A percentile compares a stretch with the other conserved stretches of the same genome.
Evolutionary conservation across 1,284 basidiomycete genomes (phyloP).

Genomic region (Ustilago xerochloae): DNA sequence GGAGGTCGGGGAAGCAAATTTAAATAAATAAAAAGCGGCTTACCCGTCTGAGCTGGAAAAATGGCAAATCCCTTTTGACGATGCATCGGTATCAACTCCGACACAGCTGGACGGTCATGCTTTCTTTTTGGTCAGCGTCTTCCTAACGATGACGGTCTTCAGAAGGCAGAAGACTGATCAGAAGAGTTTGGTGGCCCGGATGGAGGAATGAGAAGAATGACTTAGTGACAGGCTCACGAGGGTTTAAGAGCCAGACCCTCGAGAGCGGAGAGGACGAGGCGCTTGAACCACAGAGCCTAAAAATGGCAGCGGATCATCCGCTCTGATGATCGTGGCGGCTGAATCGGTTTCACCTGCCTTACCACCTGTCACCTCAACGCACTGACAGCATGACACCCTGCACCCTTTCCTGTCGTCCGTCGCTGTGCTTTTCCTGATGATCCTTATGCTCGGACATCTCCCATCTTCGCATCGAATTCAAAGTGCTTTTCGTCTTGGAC

Average conservation of each 20-base stretch:
- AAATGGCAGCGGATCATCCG: conserved; percentile 1
- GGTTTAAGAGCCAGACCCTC: too few species aligned
- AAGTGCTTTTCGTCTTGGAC: too few species aligned
- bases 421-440: background rate
- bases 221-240: too few species aligned
- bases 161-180: too few species aligned
- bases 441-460: too few species aligned
- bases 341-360: conserved; percentile 14
- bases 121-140: too few species aligned
- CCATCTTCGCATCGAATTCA: too few species aligned
- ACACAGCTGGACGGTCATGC: background rate
- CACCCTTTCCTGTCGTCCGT: background rate
- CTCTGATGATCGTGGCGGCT: conserved; percentile 12
- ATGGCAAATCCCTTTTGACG: background rate
- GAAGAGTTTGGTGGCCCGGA: too few species aligned
- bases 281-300: too few species aligned
- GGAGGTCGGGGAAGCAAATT: background rate
- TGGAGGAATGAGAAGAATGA: too few species aligned
- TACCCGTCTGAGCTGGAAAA: conserved; percentile 4
- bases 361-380: background rate
- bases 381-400: background rate
- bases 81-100: conserved; percentile 4
- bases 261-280: too few species aligned
- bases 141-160: too few species aligned
- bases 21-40: background rate